Conservation (phyloP, 306 rosid species). For the Acmispon strigosus region DNA sequence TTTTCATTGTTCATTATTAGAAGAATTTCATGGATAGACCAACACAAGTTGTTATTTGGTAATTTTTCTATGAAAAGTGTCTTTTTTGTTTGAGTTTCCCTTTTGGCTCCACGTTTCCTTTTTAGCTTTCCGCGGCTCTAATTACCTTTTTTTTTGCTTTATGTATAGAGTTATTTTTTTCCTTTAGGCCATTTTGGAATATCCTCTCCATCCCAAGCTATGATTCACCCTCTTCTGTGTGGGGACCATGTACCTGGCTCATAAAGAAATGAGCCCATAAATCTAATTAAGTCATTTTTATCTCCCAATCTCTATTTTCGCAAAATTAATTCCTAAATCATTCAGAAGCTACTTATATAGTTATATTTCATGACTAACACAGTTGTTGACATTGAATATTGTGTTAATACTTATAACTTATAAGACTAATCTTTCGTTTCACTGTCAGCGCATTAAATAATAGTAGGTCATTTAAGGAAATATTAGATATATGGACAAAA, state of each 20-base stretch:
- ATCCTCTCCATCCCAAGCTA: slow-evolving; percentile 39
- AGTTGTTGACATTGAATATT: no score
- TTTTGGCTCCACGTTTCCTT: slow-evolving; percentile 29
- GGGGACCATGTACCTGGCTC: slow-evolving; percentile 30
- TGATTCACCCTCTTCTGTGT: slow-evolving; percentile 27
- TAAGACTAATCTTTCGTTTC: no score
- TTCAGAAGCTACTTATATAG: no score
- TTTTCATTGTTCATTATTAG: slow-evolving; percentile 16
- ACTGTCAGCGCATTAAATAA: no score
- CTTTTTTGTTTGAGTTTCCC: slow-evolving; percentile 48
- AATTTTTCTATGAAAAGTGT: slow-evolving; percentile 30
- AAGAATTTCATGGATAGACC: slow-evolving; percentile 13
- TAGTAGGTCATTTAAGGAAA: no score
- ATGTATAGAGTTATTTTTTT: not conserved
- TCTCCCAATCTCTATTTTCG: not conserved
- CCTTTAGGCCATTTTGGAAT: slow-evolving; percentile 27
- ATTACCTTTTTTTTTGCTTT: slow-evolving; percentile 5
- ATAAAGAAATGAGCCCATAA: slow-evolving; percentile 11
- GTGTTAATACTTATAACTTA: no score
- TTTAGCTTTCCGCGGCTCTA: slow-evolving; percentile 32
- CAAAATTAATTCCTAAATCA: no score
- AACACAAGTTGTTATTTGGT: not conserved
- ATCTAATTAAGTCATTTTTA: not conserved
- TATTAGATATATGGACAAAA: no score
- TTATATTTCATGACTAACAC: no score